These are phyloP conservation scores for Diaporthe vexans DNA, from an alignment of 2,329 filamentous ascomycete species.

Conservation along the genomic window DNA sequence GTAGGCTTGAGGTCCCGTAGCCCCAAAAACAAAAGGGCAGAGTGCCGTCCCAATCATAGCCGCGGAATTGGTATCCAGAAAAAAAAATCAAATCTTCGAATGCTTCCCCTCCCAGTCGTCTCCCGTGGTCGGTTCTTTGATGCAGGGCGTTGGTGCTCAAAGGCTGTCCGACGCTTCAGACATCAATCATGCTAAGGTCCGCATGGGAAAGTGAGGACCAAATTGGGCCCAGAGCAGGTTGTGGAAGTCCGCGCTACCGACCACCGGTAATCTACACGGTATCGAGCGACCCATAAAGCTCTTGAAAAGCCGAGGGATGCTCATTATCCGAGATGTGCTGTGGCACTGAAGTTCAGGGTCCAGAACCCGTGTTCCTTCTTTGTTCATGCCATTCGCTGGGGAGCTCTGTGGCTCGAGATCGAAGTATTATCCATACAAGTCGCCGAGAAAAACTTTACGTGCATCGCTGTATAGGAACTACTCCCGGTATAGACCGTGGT, in stretches of 20 bases:
- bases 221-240: background rate
- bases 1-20: background rate
- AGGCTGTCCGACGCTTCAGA: background rate
- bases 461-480: background rate
- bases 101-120: background rate
- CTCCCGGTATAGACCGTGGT: slow-evolving; percentile 75
- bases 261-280: slow-evolving; percentile 7
- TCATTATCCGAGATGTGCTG: background rate
- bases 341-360: slow-evolving; percentile 6
- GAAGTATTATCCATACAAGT: slow-evolving; percentile 26
- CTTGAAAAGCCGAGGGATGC: slow-evolving; percentile 3
- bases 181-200: background rate
- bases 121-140: background rate
- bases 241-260: background rate
- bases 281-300: background rate
- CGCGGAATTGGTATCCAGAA: slow-evolving; percentile 33
- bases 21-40: background rate
- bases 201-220: background rate
- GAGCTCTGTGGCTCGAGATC: background rate
- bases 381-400: background rate
- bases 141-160: background rate
- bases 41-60: slow-evolving; percentile 12
- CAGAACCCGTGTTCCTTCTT: background rate
- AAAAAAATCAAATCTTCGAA: slow-evolving; percentile 4
- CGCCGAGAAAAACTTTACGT: background rate